Evolutionary conservation across 805 yeast species (phyloP), one percentile per base, ranked within the genome.

Genomic region (Isabelozyma gotoi): DNA sequence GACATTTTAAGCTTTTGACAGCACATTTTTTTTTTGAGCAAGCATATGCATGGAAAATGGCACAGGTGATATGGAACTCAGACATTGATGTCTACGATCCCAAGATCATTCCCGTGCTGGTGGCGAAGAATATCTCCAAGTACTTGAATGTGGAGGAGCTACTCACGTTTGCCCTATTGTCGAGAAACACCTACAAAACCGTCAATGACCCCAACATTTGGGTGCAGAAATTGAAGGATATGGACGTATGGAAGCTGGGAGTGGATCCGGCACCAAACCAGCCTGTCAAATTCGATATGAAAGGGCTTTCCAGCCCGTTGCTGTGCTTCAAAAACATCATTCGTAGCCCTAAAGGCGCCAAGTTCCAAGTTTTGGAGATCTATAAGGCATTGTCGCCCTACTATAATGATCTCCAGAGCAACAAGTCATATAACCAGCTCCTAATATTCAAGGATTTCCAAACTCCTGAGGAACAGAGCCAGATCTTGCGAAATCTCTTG

Each of bases 401-500:
- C 46, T 80, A 78, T 55, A 51, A 51, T n/a, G 82, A 80, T 47
- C 55, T 79, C 19, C 63, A 67, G 15, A 49, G 62, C 7, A 68
- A 76, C 46, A 61, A 62, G 41, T 57, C 74, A 4, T 74, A 67
- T 45, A 66, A 67, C 33, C 69, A 68, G 39, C 67, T 81, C 7
- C 57, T 63, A 21, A 64, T 78, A n/a, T 77, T 79, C 57, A 67
- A 64, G 40, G 67, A 63, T 14, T 79, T 61, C 49, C 66, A 68
- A 14, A 68, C 74, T 15, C 84, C 84, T 0, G 74, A 72, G 40
- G 76, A 76, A 8, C 84, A 80, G 49, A 77, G 82, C 5, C 60
- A 60, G 38, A 64, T 77, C 2, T 56, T 80, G 29, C 56, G 59
- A 15, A 72, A 73, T 41, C 60, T 80, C 11, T 52, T 64, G 43